phyloP scores from a whole-genome alignment of 2,329 filamentous ascomycete genomes.

The Lecanosticta acicola region DNA sequence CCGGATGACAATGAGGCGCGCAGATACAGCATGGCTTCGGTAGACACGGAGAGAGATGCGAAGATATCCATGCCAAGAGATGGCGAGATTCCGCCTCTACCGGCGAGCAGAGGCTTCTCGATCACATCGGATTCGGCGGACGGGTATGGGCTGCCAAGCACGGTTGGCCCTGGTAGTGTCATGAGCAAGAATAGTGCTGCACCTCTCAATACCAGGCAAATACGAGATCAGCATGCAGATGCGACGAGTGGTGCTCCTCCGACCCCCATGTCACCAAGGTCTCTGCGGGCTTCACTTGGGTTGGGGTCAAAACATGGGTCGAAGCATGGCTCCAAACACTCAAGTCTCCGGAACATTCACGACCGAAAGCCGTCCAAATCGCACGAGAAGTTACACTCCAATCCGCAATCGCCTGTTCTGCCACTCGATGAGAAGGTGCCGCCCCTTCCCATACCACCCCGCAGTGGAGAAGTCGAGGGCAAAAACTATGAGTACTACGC shows the following conservation, averaged over 20 bases:
- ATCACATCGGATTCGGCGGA: conserved; percentile 44
- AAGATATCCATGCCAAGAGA: conserved; percentile 35
- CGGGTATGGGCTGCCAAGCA: conserved; percentile 3
- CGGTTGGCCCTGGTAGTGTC: conserved; percentile 38
- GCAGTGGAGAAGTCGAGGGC: conserved; percentile 36
- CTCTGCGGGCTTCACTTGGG: conserved; percentile 26
- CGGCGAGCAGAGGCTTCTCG: conserved; percentile 69
- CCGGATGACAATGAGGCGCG: conserved; percentile 34
- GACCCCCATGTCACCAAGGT: conserved; percentile 27
- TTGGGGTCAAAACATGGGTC: too few species aligned
- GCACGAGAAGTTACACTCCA: conserved; percentile 68
- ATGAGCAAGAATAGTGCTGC: conserved; percentile 73
- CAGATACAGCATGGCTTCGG: conserved; percentile 56
- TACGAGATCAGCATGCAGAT: conserved; percentile 8
- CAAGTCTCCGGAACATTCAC: conserved; percentile 15
- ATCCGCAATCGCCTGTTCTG: conserved; percentile 61
- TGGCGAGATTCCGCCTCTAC: conserved; percentile 44
- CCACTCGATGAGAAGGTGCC: conserved; percentile 14
- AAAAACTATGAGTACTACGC: conserved; percentile 89
- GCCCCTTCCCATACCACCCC: not conserved
- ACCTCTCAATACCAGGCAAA: conserved; percentile 47
- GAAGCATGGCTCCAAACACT: conserved; percentile 13
- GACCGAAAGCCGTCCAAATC: conserved; percentile 17
- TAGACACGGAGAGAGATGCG: conserved; percentile 39
- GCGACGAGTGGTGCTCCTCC: not conserved